phyloP scores from a whole-genome alignment of 2,329 filamentous ascomycete species.

The Phialophora expanda region DNA sequence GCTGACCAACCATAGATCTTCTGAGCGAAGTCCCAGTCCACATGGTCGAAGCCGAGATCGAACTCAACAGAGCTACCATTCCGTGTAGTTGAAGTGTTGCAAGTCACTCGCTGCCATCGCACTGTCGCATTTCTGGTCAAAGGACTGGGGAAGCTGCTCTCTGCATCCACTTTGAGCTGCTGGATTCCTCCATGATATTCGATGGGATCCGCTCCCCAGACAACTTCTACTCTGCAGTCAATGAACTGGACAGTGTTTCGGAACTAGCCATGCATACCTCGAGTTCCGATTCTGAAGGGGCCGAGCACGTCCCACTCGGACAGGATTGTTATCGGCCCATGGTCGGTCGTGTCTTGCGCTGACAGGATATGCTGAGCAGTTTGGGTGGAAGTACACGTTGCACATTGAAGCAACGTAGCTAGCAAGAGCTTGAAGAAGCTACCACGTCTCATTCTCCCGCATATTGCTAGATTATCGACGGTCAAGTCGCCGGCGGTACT shows the following conservation, averaged over 20 bases:
- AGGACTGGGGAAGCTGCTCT: slow-evolving; percentile 56
- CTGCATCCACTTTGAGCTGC: slow-evolving; percentile 50
- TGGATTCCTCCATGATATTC: slow-evolving; percentile 60
- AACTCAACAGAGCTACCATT: slow-evolving; percentile 48
- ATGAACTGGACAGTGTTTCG: not conserved
- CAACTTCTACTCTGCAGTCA: slow-evolving; percentile 52
- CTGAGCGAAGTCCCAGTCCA: slow-evolving; percentile 61
- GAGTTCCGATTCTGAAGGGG: slow-evolving; percentile 63
- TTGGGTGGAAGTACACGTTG: not conserved
- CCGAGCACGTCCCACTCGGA: slow-evolving; percentile 59
- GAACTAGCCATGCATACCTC: slow-evolving; percentile 50
- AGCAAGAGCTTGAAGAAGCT: slow-evolving; percentile 1
- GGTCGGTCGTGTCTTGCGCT: not conserved
- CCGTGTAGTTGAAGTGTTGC: slow-evolving; percentile 39
- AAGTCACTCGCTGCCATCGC: slow-evolving; percentile 54
- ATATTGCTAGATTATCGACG: slow-evolving; percentile 8
- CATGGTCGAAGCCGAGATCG: slow-evolving; percentile 54
- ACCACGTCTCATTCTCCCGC: slow-evolving; percentile 21
- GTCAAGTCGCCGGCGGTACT: not conserved
- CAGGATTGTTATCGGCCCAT: slow-evolving; percentile 39
- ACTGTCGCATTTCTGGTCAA: slow-evolving; percentile 58
- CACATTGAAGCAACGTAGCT: slow-evolving; percentile 2
- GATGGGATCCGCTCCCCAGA: slow-evolving; percentile 65
- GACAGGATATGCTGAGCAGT: slow-evolving; percentile 18
- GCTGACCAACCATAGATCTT: slow-evolving; percentile 64